These are phyloP conservation scores for Chrysoporthe austroafricana DNA, from an alignment of 2,329 filamentous ascomycete species.

Conservation along the genomic window DNA sequence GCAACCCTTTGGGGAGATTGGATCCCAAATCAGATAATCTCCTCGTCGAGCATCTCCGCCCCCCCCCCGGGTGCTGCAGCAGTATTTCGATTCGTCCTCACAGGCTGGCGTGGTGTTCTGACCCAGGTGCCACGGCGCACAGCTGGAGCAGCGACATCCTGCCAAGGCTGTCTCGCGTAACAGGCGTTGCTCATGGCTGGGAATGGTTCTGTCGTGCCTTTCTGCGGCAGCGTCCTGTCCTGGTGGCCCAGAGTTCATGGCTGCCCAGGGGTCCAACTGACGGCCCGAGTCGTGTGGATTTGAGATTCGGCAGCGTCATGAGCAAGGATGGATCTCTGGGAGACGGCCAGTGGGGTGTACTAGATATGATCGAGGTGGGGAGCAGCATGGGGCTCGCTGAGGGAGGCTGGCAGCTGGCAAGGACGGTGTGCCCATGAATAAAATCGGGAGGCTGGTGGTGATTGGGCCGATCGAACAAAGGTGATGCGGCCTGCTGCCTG, in stretches of 20 bases:
- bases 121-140: not conserved
- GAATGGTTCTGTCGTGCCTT: not conserved
- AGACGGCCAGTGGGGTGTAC: not conserved
- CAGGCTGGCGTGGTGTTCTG: too few relatives aligned
- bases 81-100: not conserved
- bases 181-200: not conserved
- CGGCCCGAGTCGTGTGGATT: too few relatives aligned
- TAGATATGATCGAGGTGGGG: not conserved
- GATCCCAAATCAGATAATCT: not conserved
- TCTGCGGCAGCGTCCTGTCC: too few relatives aligned
- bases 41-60: not conserved
- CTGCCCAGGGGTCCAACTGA: too few relatives aligned
- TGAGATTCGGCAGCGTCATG: too few relatives aligned
- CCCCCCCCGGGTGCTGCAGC: not conserved
- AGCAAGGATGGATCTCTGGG: too few relatives aligned
- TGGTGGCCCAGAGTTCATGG: too few relatives aligned
- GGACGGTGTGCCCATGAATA: not conserved
- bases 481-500: not conserved
- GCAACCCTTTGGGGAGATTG: not conserved
- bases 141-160: not conserved
- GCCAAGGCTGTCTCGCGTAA: not conserved
- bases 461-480: not conserved
- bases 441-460: conserved; percentile 13
- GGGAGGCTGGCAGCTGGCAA: conserved; percentile 3
- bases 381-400: not conserved